These are phyloP conservation scores for Glycine tomentella DNA, from an alignment of 306 rosid genomes.

Conservation along the genomic window DNA sequence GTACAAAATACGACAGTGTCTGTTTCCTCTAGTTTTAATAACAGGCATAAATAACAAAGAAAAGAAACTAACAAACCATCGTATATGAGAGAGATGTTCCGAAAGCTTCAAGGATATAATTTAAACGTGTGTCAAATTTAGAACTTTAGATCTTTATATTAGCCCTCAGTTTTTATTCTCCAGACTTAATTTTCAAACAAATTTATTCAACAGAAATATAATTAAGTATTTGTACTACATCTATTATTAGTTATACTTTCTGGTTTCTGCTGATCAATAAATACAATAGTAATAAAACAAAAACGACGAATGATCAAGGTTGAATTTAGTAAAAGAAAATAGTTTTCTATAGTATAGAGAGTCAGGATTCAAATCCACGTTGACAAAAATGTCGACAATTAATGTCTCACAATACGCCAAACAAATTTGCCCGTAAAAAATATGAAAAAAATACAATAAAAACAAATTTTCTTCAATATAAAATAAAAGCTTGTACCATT, in stretches of 20 bases:
- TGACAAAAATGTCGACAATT: no score
- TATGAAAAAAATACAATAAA: neutral
- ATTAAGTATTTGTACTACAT: neutral
- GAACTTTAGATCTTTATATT: neutral
- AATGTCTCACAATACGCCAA: no score
- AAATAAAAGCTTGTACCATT: slow-evolving; percentile 6
- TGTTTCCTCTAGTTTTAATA: neutral
- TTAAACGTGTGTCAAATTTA: neutral
- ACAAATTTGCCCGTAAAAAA: neutral
- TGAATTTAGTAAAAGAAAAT: no score
- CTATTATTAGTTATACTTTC: neutral
- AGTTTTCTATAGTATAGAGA: no score
- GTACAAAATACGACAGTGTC: no score
- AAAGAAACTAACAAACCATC: neutral
- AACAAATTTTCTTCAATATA: neutral
- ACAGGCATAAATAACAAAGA: neutral
- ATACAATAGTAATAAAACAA: no score
- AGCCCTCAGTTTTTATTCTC: neutral
- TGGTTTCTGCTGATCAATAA: neutral
- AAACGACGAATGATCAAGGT: no score
- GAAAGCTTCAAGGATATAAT: neutral
- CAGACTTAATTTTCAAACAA: neutral
- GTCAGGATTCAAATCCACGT: no score
- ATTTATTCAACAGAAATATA: neutral
- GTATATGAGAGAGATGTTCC: neutral